These are phyloP conservation scores for Populus tremula DNA, from an alignment of 345 rosid species.

Conservation along the genomic window DNA sequence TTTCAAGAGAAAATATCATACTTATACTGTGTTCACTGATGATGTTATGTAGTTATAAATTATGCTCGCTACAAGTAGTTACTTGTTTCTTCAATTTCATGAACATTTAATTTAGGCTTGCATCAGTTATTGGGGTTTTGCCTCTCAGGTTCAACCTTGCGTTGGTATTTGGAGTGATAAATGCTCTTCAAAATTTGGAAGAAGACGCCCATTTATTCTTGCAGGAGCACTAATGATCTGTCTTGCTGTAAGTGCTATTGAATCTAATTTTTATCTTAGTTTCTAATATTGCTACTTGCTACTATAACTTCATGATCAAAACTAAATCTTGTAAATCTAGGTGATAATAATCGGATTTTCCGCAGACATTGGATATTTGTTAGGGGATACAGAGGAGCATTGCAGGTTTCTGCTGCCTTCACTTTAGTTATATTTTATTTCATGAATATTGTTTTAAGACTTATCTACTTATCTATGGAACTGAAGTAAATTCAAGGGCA, in stretches of 20 bases:
- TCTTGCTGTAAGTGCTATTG: slow-evolving; percentile 58
- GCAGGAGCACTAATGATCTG: slow-evolving; percentile 86
- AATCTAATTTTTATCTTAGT: slow-evolving; percentile 1
- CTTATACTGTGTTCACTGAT: not conserved
- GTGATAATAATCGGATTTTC: slow-evolving; percentile 94
- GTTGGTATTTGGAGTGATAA: slow-evolving; percentile 99
- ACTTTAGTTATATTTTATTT: slow-evolving; percentile 21
- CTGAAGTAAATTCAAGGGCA: slow-evolving; percentile 85
- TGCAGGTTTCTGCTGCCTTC: slow-evolving; percentile 61
- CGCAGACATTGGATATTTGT: slow-evolving; percentile 91
- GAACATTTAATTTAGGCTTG: not conserved
- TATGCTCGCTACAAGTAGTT: not conserved
- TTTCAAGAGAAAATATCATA: not conserved
- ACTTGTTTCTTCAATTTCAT: not conserved
- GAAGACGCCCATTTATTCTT: slow-evolving; percentile 90
- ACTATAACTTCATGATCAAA: slow-evolving; percentile 39
- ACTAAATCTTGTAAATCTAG: slow-evolving; percentile 64
- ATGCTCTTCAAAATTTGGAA: slow-evolving; percentile 83
- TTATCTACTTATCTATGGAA: slow-evolving; percentile 11
- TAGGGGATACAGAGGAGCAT: slow-evolving; percentile 85
- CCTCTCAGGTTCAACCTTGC: slow-evolving; percentile 88
- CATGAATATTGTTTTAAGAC: not conserved
- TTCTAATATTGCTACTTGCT: slow-evolving; percentile 5
- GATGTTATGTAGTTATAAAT: not conserved
- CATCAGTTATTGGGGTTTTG: slow-evolving; percentile 19